Base-by-base conservation (phyloP, 495 filamentous ascomycete genomes). In the Melanomma pulvis-pyrius region DNA sequence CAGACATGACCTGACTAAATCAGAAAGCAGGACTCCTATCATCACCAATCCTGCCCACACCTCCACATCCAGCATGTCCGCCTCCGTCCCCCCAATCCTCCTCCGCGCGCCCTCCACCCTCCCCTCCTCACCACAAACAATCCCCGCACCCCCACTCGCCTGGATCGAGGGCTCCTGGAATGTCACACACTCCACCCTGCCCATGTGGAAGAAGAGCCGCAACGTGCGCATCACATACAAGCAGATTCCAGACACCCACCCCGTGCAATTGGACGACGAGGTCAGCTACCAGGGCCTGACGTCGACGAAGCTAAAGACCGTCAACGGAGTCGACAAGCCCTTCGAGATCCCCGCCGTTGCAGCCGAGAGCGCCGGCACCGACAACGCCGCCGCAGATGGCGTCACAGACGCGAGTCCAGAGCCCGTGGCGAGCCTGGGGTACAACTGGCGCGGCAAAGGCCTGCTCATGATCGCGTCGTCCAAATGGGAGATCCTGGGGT, bases 171-270 rank as follows among this genome's bases (percentile, higher is more conserved):
- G 87, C 25, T 89, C 86, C 56, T 93, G 90, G 90, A 79, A 85
- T 71, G 88, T 93, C 24, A 89, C 87, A 17, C 86, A 90, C 79
- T 89, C 87, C 12, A 92, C 87, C 32, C 85, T 94, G 1, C 82
- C 84, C 22, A 89, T 92, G 82, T 92, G 90, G 90, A 80, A 82
- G 58, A 78, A 77, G 30, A 83, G 84, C 44, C 86, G 84, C 71
- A 92, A 93, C 76, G 89, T 92, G 53, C 81, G 82, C 61, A 92
- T 93, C 69, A 89, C 86, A 39, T 93, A 92, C 79, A 79, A 70
- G 11, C 74, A 80, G 0, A 26, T 67, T n/a, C n/a, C 62, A 6
- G 59, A 61, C 11, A 66, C 72, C 22, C 69, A 61, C 0, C 58
- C 57, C 5, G 60, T 70, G 3, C 81, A 81, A 15, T 76, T 91